phyloP scores from a whole-genome alignment of 805 yeast genomes.

The Ogataea thermomethanolica region DNA sequence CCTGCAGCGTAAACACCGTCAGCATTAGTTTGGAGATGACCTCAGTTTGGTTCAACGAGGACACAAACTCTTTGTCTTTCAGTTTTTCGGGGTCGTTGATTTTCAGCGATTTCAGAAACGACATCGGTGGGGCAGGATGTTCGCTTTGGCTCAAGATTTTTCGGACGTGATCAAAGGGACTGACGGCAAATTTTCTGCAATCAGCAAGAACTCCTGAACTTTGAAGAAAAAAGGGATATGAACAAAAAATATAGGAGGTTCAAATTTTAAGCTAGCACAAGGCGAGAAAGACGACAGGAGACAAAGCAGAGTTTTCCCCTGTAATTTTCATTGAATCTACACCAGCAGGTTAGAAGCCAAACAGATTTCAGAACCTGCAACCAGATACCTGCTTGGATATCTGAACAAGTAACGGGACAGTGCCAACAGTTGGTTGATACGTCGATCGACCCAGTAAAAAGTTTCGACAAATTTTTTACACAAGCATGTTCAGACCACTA shows the following conservation, averaged over 20 bases:
- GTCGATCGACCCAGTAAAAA: conserved; percentile 11
- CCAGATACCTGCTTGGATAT: too few species aligned
- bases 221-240: conserved; percentile 9
- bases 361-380: too few species aligned
- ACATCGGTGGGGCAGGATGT: conserved; percentile 6
- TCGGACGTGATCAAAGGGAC: not conserved
- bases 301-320: not conserved
- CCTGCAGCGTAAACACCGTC: conserved; percentile 18
- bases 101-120: conserved; percentile 22
- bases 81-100: conserved; percentile 21
- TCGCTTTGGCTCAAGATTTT: not conserved
- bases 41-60: conserved; percentile 21
- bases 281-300: not conserved
- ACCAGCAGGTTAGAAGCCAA: too few species aligned
- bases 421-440: too few species aligned
- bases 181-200: not conserved
- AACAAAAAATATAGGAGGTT: conserved; percentile 8
- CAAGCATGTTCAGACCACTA: conserved; percentile 11
- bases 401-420: too few species aligned
- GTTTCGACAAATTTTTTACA: conserved; percentile 10
- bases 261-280: conserved; percentile 9
- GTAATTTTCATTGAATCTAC: too few species aligned
- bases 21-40: conserved; percentile 21
- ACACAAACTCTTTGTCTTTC: conserved; percentile 15
- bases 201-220: not conserved